Evolutionary conservation across 176 grass and related monocot species (phyloP), one percentile per base, ranked within the genome.

Genomic region (Bothriochloa decipiens): DNA sequence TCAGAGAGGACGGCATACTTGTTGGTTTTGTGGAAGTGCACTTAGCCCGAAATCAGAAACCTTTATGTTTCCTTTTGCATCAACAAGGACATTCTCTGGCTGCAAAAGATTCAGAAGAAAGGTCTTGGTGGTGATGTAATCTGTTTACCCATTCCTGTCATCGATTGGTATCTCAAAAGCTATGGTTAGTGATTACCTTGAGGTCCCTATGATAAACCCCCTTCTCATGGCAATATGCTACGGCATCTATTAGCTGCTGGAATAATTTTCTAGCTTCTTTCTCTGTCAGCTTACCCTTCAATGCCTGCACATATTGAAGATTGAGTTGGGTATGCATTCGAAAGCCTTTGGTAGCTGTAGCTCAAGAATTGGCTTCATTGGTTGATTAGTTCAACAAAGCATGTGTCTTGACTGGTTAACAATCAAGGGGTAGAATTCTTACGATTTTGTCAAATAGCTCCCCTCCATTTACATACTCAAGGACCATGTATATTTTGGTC

Each of bases 51-150:
- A 99, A 87, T 99, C 93, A 12, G 91, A 96, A 80, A 99, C 89
- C 84, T 99, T 99, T 85, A 99, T 94, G 81, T 94, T 96, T 74
- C 96, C 93, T 81, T 99, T 94, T 74, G 88, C 86, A 92, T 99
- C 93, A 62, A 99, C 72, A 62, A 99, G 96, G 72, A 99, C 83
- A 83, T 99, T 99, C 86, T 94, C 90, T 23, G 93, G 96, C 96
- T 99, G 76, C 78, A 92, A 49, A 50, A 68, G 70, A 81, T 29
- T 18, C 63, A 55, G 13, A 86, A 81, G 69, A 88, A 76, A 14
- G 22, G 22, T 28, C 13, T 85, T 22, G 29, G 29, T 36, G 78
- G 10, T 84, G 39, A 42, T 29, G 49, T 46, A 11, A 47, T 78
- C 22, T 58, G 71, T 72, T 73, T 62, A 29, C 6, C 5, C 5